These are phyloP conservation scores for Fraxinus albicans DNA, from an alignment of 305 asterid species.

Conservation along the genomic window DNA sequence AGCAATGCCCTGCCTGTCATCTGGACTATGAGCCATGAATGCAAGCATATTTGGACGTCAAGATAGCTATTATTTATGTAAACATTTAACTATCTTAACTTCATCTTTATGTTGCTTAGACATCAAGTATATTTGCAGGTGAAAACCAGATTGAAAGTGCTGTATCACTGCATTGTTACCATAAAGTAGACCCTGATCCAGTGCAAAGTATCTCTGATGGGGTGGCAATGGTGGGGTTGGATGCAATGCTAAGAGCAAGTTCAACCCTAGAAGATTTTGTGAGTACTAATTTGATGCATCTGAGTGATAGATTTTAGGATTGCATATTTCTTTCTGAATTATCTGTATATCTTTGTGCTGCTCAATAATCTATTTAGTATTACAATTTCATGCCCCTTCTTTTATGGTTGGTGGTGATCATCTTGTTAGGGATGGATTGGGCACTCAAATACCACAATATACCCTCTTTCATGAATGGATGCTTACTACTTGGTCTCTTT, in stretches of 20 bases:
- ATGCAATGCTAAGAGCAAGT: constrained; percentile 75
- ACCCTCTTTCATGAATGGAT: constrained; percentile 3
- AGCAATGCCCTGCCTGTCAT: background rate
- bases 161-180: constrained; percentile 29
- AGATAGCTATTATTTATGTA: background rate
- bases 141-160: constrained; percentile 29
- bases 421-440: background rate
- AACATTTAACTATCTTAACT: background rate
- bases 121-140: constrained; percentile 40
- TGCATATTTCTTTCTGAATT: background rate
- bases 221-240: constrained; percentile 61
- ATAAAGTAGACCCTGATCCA: constrained; percentile 29
- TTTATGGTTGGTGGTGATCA: background rate
- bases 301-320: constrained; percentile 2
- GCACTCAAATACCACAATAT: background rate
- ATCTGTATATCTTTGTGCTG: background rate
- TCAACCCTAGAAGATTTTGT: constrained; percentile 97
- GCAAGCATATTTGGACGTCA: background rate
- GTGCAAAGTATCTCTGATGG: constrained; percentile 28
- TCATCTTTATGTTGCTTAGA: background rate
- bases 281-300: constrained; percentile 36
- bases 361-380: background rate
- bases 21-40: background rate
- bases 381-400: background rate
- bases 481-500: constrained; percentile 3